phyloP scores from a whole-genome alignment of 768 basidiomycete genomes.

The Mycena capillaripes region DNA sequence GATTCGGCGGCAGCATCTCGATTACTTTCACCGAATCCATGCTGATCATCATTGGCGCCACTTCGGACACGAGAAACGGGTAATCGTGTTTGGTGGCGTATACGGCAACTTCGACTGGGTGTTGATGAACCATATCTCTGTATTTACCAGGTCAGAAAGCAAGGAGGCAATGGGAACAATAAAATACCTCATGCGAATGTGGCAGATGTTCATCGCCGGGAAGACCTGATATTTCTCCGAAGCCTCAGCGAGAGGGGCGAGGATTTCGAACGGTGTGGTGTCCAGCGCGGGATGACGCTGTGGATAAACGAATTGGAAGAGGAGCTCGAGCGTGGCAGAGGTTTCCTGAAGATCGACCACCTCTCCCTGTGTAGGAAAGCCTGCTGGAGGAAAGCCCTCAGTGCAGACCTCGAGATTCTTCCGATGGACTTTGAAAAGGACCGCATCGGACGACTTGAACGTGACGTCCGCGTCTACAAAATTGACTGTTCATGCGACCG shows the following conservation, averaged over 20 bases:
- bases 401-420: conserved; percentile 27
- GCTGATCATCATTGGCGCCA: conserved; percentile 21
- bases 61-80: conserved; percentile 17
- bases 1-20: not conserved
- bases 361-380: not conserved
- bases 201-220: conserved; percentile 31
- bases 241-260: conserved; percentile 30
- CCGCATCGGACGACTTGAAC: conserved; percentile 27
- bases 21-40: conserved; percentile 11
- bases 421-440: conserved; percentile 27
- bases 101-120: conserved; percentile 8
- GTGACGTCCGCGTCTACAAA: conserved; percentile 19
- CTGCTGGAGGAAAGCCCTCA: conserved; percentile 26
- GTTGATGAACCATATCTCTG: conserved; percentile 26
- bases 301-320: conserved; percentile 27
- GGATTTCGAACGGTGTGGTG: conserved; percentile 25
- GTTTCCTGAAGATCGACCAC: conserved; percentile 2
- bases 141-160: not conserved
- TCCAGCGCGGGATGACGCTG: conserved; percentile 33
- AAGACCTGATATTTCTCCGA: conserved; percentile 38
- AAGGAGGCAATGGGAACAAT: not conserved
- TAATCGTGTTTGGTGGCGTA: conserved; percentile 27
- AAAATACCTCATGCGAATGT: conserved; percentile 4
- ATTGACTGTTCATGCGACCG: no score
- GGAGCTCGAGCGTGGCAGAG: not conserved